phyloP scores from a whole-genome alignment of 2,329 filamentous ascomycete genomes.

The Nigrospora oryzae region DNA sequence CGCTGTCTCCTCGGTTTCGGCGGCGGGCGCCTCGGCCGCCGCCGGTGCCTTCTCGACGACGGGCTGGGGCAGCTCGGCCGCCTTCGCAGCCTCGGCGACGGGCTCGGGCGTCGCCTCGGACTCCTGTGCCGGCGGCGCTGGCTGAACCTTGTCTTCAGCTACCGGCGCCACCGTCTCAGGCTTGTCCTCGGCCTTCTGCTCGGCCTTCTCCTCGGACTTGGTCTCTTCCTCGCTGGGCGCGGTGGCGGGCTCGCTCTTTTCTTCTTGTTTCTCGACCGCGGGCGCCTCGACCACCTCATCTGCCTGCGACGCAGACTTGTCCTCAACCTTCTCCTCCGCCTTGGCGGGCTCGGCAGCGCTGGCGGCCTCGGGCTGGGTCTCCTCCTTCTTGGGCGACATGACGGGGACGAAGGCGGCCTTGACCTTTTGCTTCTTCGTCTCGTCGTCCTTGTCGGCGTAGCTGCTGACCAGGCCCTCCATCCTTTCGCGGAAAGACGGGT shows the following conservation, averaged over 20 bases:
- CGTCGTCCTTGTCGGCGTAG: slow-evolving; percentile 3
- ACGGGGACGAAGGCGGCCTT: slow-evolving; percentile 5
- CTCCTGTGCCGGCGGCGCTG: background rate
- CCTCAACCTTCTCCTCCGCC: background rate
- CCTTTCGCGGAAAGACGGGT: slow-evolving; percentile 8
- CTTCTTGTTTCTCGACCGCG: no score
- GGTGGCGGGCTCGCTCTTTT: no score
- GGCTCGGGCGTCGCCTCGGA: background rate
- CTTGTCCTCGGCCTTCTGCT: no score
- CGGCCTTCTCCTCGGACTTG: no score
- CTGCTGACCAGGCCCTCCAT: slow-evolving; percentile 5
- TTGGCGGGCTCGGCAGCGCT: background rate
- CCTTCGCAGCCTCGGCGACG: background rate
- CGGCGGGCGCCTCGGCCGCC: background rate
- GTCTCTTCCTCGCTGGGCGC: no score
- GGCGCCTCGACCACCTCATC: background rate
- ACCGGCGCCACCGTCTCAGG: no score
- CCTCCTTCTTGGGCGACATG: slow-evolving; percentile 1
- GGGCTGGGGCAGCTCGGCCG: background rate
- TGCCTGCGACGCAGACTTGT: background rate
- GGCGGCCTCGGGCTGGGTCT: background rate
- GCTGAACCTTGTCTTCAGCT: background rate
- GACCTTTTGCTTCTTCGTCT: slow-evolving; percentile 2
- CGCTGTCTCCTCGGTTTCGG: background rate
- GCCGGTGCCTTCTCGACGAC: background rate